These are phyloP conservation scores for Wickerhamomyces ciferrii DNA, from an alignment of 805 yeast species.

Conservation along the genomic window DNA sequence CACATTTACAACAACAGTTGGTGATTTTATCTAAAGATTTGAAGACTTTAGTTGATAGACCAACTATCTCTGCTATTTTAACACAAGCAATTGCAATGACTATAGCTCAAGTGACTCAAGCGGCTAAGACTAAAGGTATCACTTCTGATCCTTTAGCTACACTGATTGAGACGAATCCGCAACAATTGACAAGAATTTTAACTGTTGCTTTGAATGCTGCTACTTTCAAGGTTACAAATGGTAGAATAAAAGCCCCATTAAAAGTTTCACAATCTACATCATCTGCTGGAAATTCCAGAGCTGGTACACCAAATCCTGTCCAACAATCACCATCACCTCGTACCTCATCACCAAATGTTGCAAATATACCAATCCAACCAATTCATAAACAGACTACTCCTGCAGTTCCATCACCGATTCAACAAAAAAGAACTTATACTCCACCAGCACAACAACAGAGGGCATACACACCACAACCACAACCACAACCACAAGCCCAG, in stretches of 20 bases:
- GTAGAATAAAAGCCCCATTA: constrained; percentile 40
- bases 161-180: constrained; percentile 75
- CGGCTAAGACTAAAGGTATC: constrained; percentile 80
- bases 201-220: constrained; percentile 81
- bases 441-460: background rate
- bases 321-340: background rate
- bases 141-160: constrained; percentile 75
- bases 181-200: constrained; percentile 70
- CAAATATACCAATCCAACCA: constrained; percentile 1
- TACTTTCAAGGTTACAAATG: constrained; percentile 54
- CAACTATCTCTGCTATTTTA: constrained; percentile 75
- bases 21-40: constrained; percentile 69
- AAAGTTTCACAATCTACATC: constrained; percentile 19
- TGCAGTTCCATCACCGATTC: background rate
- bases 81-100: constrained; percentile 93
- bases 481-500: background rate
- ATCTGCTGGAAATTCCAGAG: constrained; percentile 13
- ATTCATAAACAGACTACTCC: constrained; percentile 6
- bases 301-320: constrained; percentile 8
- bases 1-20: constrained; percentile 81
- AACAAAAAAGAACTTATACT: no score
- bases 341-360: background rate
- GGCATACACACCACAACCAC: background rate
- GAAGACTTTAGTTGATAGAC: constrained; percentile 70
- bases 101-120: constrained; percentile 82